Evolutionary conservation across 2,329 filamentous ascomycete species (phyloP), one percentile per base, ranked within the genome.

Genomic region (Monosporascus sp.): DNA sequence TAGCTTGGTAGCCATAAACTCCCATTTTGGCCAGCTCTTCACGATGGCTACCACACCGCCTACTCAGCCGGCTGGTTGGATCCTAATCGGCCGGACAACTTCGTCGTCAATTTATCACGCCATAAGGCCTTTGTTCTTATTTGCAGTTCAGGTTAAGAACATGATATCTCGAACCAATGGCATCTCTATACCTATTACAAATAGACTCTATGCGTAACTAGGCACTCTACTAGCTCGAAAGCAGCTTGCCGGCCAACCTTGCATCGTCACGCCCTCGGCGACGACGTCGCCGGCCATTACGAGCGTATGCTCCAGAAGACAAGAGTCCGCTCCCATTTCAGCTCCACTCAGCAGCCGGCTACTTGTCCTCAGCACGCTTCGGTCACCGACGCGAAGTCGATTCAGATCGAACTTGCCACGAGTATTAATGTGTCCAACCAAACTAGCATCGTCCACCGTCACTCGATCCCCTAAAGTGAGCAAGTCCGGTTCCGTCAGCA

Each of bases 401-500:
- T 82, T 81, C 38, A 83, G 65, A 57, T 80, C 74, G 58, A 82
- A 83, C 51, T 77, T 78, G 47, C 80, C 80, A 3, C 79, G 67
- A 0, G 77, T 80, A 62, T 83, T 82, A 62, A 83, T 75, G 60
- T 83, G 80, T 6, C 70, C 76, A 6, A 83, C 79, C 6, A 83
- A 65, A 59, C 76, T 80, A 1, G 79, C 78, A 58, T 83, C 79
- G 51, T 83, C 80, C 1, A 82, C 74, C 1, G 68, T 68, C 1
- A 82, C 79, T 1, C 80, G 66, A 57, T 81, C 74, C 2, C 80
- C 80, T 2, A 82, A 65, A 0, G 70, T 76, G 15, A 83, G 67
- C 6, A 83, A 70, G 52, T 83, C 80, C 1, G 80, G 80, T 65
- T 83, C 80, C 0, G 80, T 83, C 58, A 83, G 80, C 62, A 79